A percentile compares a stretch with the other conserved stretches of the same genome.
phyloP scores from a whole-genome alignment of 2,329 filamentous ascomycete species.

The Xylaria sp. region DNA sequence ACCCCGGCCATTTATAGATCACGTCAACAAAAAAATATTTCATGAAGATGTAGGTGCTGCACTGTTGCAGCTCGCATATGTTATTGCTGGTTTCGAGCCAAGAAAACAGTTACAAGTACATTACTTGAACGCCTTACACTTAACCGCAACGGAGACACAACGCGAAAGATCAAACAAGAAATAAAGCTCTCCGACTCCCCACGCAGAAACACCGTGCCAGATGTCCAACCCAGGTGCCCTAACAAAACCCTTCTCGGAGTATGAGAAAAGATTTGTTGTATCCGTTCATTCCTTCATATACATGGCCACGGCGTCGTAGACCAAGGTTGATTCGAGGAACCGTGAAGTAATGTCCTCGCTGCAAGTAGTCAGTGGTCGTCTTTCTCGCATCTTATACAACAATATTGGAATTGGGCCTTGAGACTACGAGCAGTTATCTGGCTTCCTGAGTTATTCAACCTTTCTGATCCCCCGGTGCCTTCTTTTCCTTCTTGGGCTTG shows the following conservation, averaged over 20 bases:
- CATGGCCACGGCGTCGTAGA: slow-evolving; percentile 35
- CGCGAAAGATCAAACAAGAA: slow-evolving; percentile 37
- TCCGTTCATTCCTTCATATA: slow-evolving; percentile 43
- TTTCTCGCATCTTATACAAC: slow-evolving; percentile 19
- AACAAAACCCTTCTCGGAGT: slow-evolving; percentile 44
- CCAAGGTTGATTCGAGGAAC: slow-evolving; percentile 23
- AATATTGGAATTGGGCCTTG: slow-evolving; percentile 8
- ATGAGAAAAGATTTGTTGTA: slow-evolving; percentile 44
- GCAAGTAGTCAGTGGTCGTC: slow-evolving; percentile 16
- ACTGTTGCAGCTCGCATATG: slow-evolving; percentile 20
- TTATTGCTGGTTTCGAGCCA: slow-evolving; percentile 21
- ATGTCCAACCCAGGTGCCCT: slow-evolving; percentile 46
- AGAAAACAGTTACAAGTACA: slow-evolving; percentile 35
- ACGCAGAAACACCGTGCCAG: slow-evolving; percentile 39
- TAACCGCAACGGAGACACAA: slow-evolving; percentile 26
- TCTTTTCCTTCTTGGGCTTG: slow-evolving; percentile 86
- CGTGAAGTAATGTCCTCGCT: slow-evolving; percentile 23
- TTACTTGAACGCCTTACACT: slow-evolving; percentile 38
- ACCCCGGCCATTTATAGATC: neutral
- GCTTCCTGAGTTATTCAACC: slow-evolving; percentile 36
- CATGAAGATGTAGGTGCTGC: slow-evolving; percentile 7
- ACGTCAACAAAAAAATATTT: neutral
- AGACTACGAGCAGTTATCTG: slow-evolving; percentile 21
- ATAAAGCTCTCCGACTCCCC: slow-evolving; percentile 39
- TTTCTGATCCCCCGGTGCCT: slow-evolving; percentile 52